phyloP scores from a whole-genome alignment of 495 filamentous ascomycete genomes.

The Stereocaulon alpinum region DNA sequence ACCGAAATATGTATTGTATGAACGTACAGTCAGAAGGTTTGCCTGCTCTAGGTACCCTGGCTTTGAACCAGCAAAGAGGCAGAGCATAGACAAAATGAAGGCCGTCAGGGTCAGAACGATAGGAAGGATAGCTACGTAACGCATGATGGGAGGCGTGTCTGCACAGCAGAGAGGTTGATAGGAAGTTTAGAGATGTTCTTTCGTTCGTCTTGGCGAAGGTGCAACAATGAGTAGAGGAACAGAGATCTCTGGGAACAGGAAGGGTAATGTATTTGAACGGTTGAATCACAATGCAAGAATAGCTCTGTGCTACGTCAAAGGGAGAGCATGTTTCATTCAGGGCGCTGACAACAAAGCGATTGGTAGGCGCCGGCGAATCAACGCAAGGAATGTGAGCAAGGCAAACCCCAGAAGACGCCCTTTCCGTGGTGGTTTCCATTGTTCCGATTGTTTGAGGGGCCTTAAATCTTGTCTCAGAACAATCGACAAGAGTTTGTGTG shows the following conservation, averaged over 20 bases:
- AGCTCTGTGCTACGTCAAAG: neutral
- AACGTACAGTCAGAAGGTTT: conserved; percentile 32
- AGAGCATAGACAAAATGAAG: conserved; percentile 58
- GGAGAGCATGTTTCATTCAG: neutral
- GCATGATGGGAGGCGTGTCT: neutral
- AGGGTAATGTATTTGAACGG: neutral
- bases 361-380: neutral
- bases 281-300: neutral
- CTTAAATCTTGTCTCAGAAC: neutral
- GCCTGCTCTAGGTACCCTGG: conserved; percentile 48
- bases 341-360: neutral
- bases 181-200: neutral
- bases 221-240: neutral
- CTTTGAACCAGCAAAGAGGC: conserved; percentile 59
- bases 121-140: conserved; percentile 2
- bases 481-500: neutral
- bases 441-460: neutral
- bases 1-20: neutral
- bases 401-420: neutral
- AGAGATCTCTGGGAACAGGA: neutral
- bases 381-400: neutral
- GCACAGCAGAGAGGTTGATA: conserved; percentile 5
- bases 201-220: neutral
- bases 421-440: neutral
- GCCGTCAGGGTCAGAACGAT: conserved; percentile 31